A percentile compares a stretch with the other conserved stretches of the same genome.
phyloP scores from a whole-genome alignment of 495 filamentous ascomycete genomes.

The Cercophora sp. region DNA sequence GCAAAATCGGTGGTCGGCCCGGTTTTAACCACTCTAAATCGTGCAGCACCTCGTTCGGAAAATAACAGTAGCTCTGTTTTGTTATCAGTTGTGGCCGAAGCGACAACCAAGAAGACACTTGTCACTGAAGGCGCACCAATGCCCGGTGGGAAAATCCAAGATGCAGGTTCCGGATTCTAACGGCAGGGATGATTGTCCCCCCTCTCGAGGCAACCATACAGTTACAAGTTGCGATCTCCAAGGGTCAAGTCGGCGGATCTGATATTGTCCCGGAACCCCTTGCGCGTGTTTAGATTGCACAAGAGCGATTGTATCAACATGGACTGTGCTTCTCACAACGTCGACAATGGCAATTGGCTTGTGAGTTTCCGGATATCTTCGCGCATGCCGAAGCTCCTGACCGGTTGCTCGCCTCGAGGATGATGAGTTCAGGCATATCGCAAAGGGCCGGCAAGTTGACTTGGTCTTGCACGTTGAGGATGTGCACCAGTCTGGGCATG shows the following conservation, averaged over 20 bases:
- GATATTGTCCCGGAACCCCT: constrained; percentile 6
- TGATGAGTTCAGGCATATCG: not conserved
- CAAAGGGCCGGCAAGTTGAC: not conserved
- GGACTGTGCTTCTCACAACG: no score
- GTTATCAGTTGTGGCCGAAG: constrained; percentile 11
- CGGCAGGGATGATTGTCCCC: no score
- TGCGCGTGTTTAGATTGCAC: not conserved
- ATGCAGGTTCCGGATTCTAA: no score
- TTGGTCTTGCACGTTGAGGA: not conserved
- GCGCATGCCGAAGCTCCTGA: no score
- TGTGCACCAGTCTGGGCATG: not conserved
- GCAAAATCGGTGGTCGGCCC: constrained; percentile 46
- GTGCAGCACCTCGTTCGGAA: constrained; percentile 13
- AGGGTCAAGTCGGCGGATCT: not conserved
- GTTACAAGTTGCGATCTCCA: not conserved
- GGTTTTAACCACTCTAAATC: constrained; percentile 22
- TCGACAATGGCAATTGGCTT: constrained; percentile 4
- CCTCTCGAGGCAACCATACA: no score
- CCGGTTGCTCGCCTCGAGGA: not conserved
- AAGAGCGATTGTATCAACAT: no score
- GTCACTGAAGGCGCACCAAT: constrained; percentile 1
- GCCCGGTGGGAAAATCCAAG: no score
- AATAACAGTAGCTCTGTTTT: not conserved
- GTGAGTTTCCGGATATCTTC: no score
- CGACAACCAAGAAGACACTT: constrained; percentile 5